phyloP scores from a whole-genome alignment of 495 filamentous ascomycete genomes.

The Trichoderma orchidacearum region DNA sequence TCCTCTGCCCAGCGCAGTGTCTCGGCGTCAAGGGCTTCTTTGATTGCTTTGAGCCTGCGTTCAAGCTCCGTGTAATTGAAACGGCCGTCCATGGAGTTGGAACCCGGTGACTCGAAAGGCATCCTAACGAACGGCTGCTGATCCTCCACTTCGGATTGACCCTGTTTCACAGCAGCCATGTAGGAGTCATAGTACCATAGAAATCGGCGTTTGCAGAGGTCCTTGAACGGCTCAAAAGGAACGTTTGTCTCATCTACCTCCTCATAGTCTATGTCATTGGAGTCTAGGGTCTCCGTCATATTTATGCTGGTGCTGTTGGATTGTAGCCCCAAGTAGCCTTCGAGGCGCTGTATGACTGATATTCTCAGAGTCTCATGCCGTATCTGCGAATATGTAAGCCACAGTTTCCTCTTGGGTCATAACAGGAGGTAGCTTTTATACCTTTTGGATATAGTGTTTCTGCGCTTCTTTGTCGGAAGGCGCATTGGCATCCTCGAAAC shows the following conservation, averaged over 20 bases:
- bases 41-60: slow-evolving; percentile 50
- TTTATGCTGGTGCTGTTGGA: slow-evolving; percentile 26
- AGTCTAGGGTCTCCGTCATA: slow-evolving; percentile 17
- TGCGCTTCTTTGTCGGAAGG: slow-evolving; percentile 59
- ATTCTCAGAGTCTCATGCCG: slow-evolving; percentile 82
- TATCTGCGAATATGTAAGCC: slow-evolving; percentile 42
- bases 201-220: slow-evolving; percentile 83
- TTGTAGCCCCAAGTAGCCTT: slow-evolving; percentile 58
- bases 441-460: slow-evolving; percentile 76
- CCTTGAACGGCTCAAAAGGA: slow-evolving; percentile 68
- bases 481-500: slow-evolving; percentile 64
- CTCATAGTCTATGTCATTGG: slow-evolving; percentile 38
- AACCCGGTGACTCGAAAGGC: slow-evolving; percentile 64
- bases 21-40: slow-evolving; percentile 56
- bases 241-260: slow-evolving; percentile 33
- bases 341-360: slow-evolving; percentile 73
- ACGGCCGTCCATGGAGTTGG: slow-evolving; percentile 75
- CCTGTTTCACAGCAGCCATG: slow-evolving; percentile 51
- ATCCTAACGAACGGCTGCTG: slow-evolving; percentile 54
- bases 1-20: slow-evolving; percentile 55
- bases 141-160: slow-evolving; percentile 42
- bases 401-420: background rate
- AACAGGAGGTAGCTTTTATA: slow-evolving; percentile 16
- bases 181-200: slow-evolving; percentile 94
- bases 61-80: slow-evolving; percentile 74